Conservation (phyloP, 2,329 filamentous ascomycete genomes). For the Cercospora zeae-maydis region DNA sequence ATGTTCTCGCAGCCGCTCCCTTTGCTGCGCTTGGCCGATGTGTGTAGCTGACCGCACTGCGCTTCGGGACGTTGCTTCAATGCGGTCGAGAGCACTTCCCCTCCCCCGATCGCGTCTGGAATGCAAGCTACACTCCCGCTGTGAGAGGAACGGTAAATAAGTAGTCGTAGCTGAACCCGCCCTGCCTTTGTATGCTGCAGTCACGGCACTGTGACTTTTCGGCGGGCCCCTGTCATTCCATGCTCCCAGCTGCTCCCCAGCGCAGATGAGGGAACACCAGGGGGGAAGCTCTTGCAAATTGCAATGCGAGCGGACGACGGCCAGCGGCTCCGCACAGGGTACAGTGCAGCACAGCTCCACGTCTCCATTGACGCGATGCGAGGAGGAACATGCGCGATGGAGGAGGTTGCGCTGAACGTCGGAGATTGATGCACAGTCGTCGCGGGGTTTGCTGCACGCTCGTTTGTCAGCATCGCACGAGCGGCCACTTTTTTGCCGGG, state of each 20-base stretch:
- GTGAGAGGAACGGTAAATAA: neutral
- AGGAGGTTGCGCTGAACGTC: neutral
- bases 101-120: neutral
- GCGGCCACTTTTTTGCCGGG: neutral
- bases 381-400: neutral
- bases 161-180: neutral
- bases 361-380: neutral
- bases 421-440: neutral
- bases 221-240: neutral
- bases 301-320: neutral
- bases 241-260: neutral
- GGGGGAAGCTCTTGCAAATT: neutral
- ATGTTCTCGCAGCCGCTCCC: neutral
- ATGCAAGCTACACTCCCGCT: neutral
- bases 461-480: neutral
- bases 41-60: neutral
- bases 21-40: neutral
- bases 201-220: neutral
- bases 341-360: neutral
- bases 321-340: neutral
- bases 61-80: neutral
- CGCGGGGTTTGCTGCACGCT: neutral
- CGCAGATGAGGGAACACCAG: neutral
- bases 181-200: neutral
- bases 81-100: neutral